Conservation (phyloP, 441 rosid genomes). For the Lepidium campestre region DNA sequence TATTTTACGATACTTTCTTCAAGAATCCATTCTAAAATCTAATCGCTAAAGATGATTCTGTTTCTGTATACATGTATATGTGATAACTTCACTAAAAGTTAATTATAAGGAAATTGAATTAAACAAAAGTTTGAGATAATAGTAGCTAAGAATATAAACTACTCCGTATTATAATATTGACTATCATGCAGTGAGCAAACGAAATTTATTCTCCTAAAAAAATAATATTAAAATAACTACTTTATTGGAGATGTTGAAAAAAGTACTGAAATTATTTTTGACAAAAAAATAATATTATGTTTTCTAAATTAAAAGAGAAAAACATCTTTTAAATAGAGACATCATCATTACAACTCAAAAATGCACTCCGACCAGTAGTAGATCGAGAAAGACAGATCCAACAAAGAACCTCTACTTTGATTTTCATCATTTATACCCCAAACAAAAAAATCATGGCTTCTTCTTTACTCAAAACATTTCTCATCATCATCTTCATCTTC, state of each 20-base stretch:
- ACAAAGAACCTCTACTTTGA: slow-evolving; percentile 32
- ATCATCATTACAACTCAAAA: slow-evolving; percentile 25
- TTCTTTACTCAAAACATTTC: slow-evolving; percentile 30
- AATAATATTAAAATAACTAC: neutral
- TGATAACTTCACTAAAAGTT: neutral
- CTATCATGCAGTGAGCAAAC: neutral
- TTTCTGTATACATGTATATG: neutral
- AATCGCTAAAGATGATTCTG: neutral
- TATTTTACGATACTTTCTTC: neutral
- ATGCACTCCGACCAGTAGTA: slow-evolving; percentile 20
- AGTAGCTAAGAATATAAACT: neutral
- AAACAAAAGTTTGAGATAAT: neutral
- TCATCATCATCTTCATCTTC: slow-evolving; percentile 28
- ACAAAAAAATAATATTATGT: too few relatives aligned
- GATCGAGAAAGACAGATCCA: slow-evolving; percentile 15
- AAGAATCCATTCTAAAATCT: neutral
- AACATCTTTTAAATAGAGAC: slow-evolving; percentile 28
- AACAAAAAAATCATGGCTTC: slow-evolving; percentile 38
- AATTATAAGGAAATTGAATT: neutral
- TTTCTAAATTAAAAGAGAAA: neutral
- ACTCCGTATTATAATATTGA: neutral
- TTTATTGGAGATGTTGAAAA: neutral
- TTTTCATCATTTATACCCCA: slow-evolving; percentile 43
- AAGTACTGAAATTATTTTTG: neutral
- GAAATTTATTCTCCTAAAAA: neutral